Conservation (phyloP, 768 basidiomycete genomes). For the Tricholoma bakamatsutake region DNA sequence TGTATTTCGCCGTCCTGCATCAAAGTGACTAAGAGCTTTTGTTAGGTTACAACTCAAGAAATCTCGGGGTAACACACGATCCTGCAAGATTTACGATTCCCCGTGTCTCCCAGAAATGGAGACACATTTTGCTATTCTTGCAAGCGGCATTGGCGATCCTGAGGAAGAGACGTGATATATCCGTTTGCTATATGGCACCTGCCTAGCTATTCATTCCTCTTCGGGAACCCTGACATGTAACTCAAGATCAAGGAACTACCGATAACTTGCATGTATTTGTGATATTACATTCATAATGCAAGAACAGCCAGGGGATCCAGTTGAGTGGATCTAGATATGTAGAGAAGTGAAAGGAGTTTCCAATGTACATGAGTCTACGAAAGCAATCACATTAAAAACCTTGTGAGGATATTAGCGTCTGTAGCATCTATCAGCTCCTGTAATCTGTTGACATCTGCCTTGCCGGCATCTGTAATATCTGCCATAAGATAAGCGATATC, state of each 20-base stretch:
- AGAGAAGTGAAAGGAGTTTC: conserved; percentile 8
- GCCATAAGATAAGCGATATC: conserved; percentile 95
- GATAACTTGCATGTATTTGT: background rate
- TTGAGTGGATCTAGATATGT: conserved; percentile 38
- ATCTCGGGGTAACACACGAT: conserved; percentile 83
- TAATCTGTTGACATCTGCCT: conserved; percentile 69
- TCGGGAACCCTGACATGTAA: too few relatives aligned
- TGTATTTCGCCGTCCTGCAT: conserved; percentile 8
- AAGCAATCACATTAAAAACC: conserved; percentile 58
- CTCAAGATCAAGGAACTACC: background rate
- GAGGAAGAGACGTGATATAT: conserved; percentile 66
- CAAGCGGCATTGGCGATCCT: conserved; percentile 90
- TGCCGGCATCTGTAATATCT: conserved; percentile 89
- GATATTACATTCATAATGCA: conserved; percentile 18
- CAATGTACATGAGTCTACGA: conserved; percentile 13
- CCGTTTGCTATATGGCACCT: background rate
- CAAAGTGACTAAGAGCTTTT: conserved; percentile 29
- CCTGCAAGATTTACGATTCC: conserved; percentile 97
- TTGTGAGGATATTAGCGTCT: conserved; percentile 83
- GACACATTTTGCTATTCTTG: conserved; percentile 89
- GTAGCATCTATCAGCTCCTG: conserved; percentile 75
- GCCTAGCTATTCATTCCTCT: too few relatives aligned
- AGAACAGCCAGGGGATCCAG: conserved; percentile 34
- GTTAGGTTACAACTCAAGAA: conserved; percentile 76
- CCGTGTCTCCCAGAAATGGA: conserved; percentile 97